A percentile compares a stretch with the other conserved stretches of the same genome.
Evolutionary conservation across 352 stramenopile genomes (phyloP).

Genomic region (Phytophthora hybrid): DNA sequence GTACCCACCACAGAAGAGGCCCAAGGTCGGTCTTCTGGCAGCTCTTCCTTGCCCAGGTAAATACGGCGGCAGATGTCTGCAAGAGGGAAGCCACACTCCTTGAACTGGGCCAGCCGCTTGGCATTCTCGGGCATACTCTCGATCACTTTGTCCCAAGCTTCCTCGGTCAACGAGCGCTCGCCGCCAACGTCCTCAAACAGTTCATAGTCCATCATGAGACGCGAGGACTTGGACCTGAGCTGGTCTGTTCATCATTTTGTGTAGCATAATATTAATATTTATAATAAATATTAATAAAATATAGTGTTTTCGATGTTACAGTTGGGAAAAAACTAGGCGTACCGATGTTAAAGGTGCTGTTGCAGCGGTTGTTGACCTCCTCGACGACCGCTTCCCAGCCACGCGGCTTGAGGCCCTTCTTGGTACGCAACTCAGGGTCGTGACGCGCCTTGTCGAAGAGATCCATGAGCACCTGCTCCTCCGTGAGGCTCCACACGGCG

Average conservation of each 20-base stretch:
- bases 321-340: conserved; percentile 7
- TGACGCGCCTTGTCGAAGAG: conserved; percentile 35
- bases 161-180: conserved; percentile 22
- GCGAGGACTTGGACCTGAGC: conserved; percentile 42
- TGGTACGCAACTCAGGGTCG: conserved; percentile 25
- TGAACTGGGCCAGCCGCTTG: conserved; percentile 29
- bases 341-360: conserved; percentile 38
- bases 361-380: conserved; percentile 39
- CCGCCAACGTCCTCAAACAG: conserved; percentile 35
- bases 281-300: not conserved
- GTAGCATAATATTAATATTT: not conserved
- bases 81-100: conserved; percentile 34
- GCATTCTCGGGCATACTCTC: conserved; percentile 30
- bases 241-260: conserved; percentile 28
- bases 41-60: conserved; percentile 16
- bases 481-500: conserved; percentile 31
- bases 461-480: conserved; percentile 40
- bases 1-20: not conserved
- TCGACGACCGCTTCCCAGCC: conserved; percentile 35
- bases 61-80: conserved; percentile 33
- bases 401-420: conserved; percentile 27
- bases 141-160: conserved; percentile 38
- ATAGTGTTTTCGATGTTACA: not conserved
- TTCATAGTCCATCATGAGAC: conserved; percentile 47
- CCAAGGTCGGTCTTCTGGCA: not conserved